phyloP scores from a whole-genome alignment of 805 yeast genomes.

The Starmerella etchellsii region DNA sequence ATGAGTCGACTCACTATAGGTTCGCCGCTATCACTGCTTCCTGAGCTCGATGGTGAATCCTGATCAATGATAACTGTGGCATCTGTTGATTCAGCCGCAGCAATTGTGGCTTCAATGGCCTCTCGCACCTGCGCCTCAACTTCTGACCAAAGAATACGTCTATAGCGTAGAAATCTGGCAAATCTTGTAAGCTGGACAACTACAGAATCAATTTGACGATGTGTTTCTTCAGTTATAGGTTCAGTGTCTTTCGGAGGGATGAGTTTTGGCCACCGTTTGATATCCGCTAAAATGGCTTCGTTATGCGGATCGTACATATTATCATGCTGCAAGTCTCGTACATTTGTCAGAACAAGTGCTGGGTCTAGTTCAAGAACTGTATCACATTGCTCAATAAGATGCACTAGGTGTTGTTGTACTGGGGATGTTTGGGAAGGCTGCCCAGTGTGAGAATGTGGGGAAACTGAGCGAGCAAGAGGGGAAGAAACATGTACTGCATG shows the following conservation, averaged over 20 bases:
- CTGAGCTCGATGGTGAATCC: too few species aligned
- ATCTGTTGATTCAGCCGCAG: constrained; percentile 17
- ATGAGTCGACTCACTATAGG: too few species aligned
- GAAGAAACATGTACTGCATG: constrained; percentile 22
- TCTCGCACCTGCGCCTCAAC: constrained; percentile 17
- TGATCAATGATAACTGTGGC: constrained; percentile 14
- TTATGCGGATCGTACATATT: constrained; percentile 6
- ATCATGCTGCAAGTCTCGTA: background rate
- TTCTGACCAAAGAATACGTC: constrained; percentile 17
- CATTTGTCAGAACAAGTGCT: constrained; percentile 3
- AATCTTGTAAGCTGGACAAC: constrained; percentile 12
- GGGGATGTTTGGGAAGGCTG: background rate
- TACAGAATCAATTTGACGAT: constrained; percentile 3
- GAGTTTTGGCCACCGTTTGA: constrained; percentile 2
- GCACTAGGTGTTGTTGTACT: background rate
- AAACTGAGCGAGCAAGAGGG: constrained; percentile 18
- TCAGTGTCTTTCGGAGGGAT: constrained; percentile 5
- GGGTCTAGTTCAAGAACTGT: constrained; percentile 20
- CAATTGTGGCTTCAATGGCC: constrained; percentile 18
- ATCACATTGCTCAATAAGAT: constrained; percentile 11
- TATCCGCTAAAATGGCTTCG: constrained; percentile 5
- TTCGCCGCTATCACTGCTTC: background rate
- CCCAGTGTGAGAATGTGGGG: background rate
- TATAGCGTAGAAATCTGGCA: constrained; percentile 11
- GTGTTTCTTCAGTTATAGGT: constrained; percentile 1